A percentile compares a stretch with the other conserved stretches of the same genome.
Evolutionary conservation across 306 rosid species (phyloP).

Genomic region (Spatholobus suberectus): DNA sequence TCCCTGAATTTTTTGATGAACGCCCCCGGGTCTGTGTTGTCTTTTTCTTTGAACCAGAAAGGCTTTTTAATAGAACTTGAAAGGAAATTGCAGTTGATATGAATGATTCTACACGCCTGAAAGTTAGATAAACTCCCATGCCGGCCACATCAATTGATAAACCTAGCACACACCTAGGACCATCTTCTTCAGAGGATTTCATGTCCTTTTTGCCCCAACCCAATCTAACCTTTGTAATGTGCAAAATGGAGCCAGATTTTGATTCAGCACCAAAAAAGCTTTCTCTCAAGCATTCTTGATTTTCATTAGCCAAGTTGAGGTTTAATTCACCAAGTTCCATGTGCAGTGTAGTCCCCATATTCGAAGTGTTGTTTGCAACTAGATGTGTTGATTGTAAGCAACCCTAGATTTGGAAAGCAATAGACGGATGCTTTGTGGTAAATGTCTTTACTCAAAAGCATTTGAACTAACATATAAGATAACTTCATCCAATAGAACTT

Average conservation of each 20-base stretch:
- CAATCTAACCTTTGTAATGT: slow-evolving; percentile 78
- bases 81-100: slow-evolving; percentile 75
- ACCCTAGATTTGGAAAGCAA: slow-evolving; percentile 64
- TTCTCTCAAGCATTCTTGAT: slow-evolving; percentile 71
- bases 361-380: slow-evolving; percentile 78
- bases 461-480: slow-evolving; percentile 21
- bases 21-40: slow-evolving; percentile 56
- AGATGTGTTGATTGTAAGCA: slow-evolving; percentile 82
- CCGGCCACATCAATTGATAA: slow-evolving; percentile 74
- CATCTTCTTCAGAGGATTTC: slow-evolving; percentile 67
- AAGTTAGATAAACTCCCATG: slow-evolving; percentile 67
- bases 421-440: slow-evolving; percentile 25
- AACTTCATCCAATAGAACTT: slow-evolving; percentile 17
- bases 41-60: slow-evolving; percentile 66
- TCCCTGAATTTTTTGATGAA: slow-evolving; percentile 72
- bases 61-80: slow-evolving; percentile 74
- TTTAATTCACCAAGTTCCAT: slow-evolving; percentile 83
- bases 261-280: slow-evolving; percentile 64
- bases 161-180: slow-evolving; percentile 60
- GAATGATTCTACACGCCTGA: slow-evolving; percentile 79
- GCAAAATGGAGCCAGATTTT: slow-evolving; percentile 69
- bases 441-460: slow-evolving; percentile 29
- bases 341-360: slow-evolving; percentile 71
- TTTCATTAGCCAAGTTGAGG: slow-evolving; percentile 82
- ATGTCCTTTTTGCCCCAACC: slow-evolving; percentile 89